A percentile compares a stretch with the other conserved stretches of the same genome.
Conservation (phyloP, 2,329 filamentous ascomycete genomes). For the Colletotrichum chrysophilum region DNA sequence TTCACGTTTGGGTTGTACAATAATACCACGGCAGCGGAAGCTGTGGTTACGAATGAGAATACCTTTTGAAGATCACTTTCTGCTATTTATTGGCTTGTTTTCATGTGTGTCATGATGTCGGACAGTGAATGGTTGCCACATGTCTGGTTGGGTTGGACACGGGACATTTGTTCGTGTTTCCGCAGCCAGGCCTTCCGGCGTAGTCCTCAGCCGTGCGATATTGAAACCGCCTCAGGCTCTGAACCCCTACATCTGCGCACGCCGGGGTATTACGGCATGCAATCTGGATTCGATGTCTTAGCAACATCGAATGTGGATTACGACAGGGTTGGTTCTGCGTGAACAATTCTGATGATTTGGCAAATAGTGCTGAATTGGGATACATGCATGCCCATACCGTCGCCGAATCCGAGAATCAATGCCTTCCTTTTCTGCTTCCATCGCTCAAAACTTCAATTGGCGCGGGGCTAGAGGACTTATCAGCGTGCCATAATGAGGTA, state of each 20-base stretch:
- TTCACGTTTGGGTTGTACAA: constrained; percentile 74
- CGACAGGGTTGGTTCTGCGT: neutral
- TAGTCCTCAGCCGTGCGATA: no score
- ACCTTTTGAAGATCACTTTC: constrained; percentile 48
- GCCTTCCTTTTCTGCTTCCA: neutral
- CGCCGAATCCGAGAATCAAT: neutral
- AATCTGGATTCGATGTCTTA: neutral
- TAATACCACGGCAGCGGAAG: constrained; percentile 62
- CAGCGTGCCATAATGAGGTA: constrained; percentile 6
- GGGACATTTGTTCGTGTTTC: no score
- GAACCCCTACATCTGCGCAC: neutral
- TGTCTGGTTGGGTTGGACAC: no score
- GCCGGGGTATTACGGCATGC: neutral
- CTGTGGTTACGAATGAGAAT: constrained; percentile 69
- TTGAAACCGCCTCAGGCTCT: no score
- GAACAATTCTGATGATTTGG: neutral
- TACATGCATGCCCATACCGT: neutral
- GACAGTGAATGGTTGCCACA: no score
- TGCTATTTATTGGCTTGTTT: neutral
- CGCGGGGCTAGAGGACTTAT: constrained; percentile 47
- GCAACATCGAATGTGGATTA: neutral
- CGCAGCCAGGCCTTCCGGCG: no score
- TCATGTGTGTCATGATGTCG: neutral
- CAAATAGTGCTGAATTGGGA: neutral
- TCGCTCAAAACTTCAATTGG: constrained; percentile 50